These are phyloP conservation scores for Penicillium sp. DNA, from an alignment of 2,329 filamentous ascomycete genomes.

Conservation along the genomic window DNA sequence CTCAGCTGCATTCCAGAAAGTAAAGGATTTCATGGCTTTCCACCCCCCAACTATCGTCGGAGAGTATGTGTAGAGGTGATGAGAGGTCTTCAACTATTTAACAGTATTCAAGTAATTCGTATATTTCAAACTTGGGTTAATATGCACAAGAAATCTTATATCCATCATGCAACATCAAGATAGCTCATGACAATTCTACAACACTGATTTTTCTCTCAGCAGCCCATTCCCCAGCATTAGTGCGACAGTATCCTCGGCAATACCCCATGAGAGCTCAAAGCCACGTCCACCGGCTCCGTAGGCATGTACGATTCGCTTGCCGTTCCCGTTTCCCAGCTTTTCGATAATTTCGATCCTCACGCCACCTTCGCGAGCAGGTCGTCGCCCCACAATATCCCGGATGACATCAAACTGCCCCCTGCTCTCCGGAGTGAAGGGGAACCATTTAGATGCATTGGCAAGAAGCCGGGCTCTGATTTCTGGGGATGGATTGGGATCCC, in stretches of 20 bases:
- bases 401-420: constrained; percentile 40
- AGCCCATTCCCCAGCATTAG: constrained; percentile 34
- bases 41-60: not conserved
- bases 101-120: too few relatives aligned
- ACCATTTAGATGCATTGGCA: constrained; percentile 36
- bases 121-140: too few relatives aligned
- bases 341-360: constrained; percentile 54
- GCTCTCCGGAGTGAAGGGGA: constrained; percentile 37
- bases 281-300: constrained; percentile 60
- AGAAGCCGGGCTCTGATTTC: constrained; percentile 49
- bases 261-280: constrained; percentile 57
- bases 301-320: constrained; percentile 45
- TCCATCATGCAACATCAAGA: not conserved
- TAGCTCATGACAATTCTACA: too few relatives aligned
- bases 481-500: constrained; percentile 47
- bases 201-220: constrained; percentile 19
- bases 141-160: not conserved
- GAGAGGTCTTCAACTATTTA: too few relatives aligned
- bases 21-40: not conserved
- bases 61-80: not conserved
- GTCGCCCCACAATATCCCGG: constrained; percentile 44
- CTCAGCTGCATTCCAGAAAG: not conserved
- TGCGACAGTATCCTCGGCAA: constrained; percentile 48
- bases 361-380: constrained; percentile 44
- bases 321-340: constrained; percentile 25